phyloP scores from a whole-genome alignment of 2,329 filamentous ascomycete species.

The Chrysoporthe cubensis region DNA sequence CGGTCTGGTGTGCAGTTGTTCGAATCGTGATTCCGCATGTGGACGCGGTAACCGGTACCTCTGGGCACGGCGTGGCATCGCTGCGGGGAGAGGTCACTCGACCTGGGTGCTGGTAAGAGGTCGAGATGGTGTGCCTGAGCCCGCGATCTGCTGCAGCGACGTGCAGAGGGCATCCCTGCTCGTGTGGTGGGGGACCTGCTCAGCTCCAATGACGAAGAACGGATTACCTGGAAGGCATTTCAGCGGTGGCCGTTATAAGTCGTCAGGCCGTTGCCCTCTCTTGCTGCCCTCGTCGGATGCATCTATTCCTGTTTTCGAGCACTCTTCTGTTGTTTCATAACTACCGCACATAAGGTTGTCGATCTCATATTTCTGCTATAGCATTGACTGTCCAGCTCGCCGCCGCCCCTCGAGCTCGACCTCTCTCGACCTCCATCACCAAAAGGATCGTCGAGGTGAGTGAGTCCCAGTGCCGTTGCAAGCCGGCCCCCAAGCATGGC shows the following conservation, averaged over 20 bases:
- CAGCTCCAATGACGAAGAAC: slow-evolving; percentile 28
- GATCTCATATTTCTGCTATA: background rate
- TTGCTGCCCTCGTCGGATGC: slow-evolving; percentile 7
- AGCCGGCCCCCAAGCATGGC: background rate
- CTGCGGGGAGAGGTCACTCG: slow-evolving; percentile 19
- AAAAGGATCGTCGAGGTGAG: slow-evolving; percentile 8
- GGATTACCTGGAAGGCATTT: slow-evolving; percentile 25
- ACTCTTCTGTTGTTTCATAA: slow-evolving; percentile 14
- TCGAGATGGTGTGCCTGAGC: slow-evolving; percentile 3
- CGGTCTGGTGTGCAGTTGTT: background rate
- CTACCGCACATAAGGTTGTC: background rate
- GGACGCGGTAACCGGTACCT: slow-evolving; percentile 12
- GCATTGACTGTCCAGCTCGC: background rate
- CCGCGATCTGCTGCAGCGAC: slow-evolving; percentile 5
- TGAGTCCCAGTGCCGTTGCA: slow-evolving; percentile 4
- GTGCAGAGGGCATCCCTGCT: slow-evolving; percentile 23
- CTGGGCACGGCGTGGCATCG: background rate
- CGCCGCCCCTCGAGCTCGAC: background rate
- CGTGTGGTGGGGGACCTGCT: slow-evolving; percentile 8
- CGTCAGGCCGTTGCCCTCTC: background rate
- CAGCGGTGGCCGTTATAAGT: slow-evolving; percentile 15
- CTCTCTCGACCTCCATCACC: slow-evolving; percentile 10
- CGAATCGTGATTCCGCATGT: slow-evolving; percentile 20
- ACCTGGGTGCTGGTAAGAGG: slow-evolving; percentile 10
- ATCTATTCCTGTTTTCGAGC: slow-evolving; percentile 12